These are phyloP conservation scores for Metarhizium brunneum DNA, from an alignment of 2,329 filamentous ascomycete genomes.

Conservation along the genomic window DNA sequence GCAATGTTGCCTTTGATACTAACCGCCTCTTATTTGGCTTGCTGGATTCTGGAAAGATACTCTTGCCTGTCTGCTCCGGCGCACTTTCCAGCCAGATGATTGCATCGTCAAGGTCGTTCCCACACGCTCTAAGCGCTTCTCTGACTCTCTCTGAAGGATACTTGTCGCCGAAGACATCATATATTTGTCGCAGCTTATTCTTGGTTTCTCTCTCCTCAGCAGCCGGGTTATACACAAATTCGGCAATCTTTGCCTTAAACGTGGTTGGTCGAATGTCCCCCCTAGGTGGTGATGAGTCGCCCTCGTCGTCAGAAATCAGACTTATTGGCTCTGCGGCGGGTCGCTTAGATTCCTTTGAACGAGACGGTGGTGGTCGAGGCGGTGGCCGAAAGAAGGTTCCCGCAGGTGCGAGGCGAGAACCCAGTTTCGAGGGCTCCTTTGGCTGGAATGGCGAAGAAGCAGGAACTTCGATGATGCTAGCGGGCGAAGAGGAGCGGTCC, in stretches of 20 bases:
- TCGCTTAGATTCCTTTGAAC: conserved; percentile 21
- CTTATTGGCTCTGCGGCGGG: conserved; percentile 33
- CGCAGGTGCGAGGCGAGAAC: conserved; percentile 61
- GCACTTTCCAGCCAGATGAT: conserved; percentile 20
- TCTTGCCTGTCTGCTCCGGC: conserved; percentile 2
- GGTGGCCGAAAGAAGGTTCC: conserved; percentile 61
- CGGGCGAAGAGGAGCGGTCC: conserved; percentile 31
- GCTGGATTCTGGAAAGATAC: not conserved
- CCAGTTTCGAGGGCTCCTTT: conserved; percentile 24
- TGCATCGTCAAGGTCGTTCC: conserved; percentile 27
- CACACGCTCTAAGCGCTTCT: conserved; percentile 21
- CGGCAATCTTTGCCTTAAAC: conserved; percentile 32
- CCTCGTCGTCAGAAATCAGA: conserved; percentile 41
- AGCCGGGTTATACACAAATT: conserved; percentile 39
- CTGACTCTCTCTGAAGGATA: conserved; percentile 21
- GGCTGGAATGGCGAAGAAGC: conserved; percentile 70
- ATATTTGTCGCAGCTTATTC: conserved; percentile 26
- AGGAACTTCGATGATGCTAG: conserved; percentile 61
- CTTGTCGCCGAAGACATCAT: conserved; percentile 22
- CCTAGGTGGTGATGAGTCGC: conserved; percentile 38
- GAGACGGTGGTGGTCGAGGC: conserved; percentile 13
- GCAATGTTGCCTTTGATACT: conserved; percentile 20
- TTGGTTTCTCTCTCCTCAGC: conserved; percentile 26
- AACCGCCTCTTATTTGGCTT: conserved; percentile 19
- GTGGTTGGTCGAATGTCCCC: conserved; percentile 55